A percentile compares a stretch with the other conserved stretches of the same genome.
These are phyloP conservation scores for Colletotrichum agaves DNA, from an alignment of 2,329 filamentous ascomycete species.

Conservation along the genomic window DNA sequence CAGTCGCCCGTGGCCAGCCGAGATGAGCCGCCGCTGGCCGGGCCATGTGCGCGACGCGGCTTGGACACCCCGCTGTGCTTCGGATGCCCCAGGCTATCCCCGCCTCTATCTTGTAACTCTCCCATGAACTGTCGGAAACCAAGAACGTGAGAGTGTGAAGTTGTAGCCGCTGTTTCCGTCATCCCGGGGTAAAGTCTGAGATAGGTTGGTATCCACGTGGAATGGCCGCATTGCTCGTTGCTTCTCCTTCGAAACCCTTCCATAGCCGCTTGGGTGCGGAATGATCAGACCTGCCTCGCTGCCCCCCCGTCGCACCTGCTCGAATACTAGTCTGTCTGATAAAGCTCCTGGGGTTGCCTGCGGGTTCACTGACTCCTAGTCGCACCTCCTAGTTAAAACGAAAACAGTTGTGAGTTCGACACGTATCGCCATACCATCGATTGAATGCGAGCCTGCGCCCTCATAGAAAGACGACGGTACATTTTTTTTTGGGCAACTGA, in stretches of 20 bases:
- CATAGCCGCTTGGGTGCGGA: conserved; percentile 36
- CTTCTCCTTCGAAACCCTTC: conserved; percentile 28
- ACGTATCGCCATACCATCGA: background rate
- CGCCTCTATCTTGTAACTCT: conserved; percentile 9
- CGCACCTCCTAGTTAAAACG: background rate
- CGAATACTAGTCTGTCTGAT: conserved; percentile 9
- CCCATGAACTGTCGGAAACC: background rate
- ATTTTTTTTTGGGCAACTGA: background rate
- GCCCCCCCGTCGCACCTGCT: conserved; percentile 3
- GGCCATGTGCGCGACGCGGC: conserved; percentile 30
- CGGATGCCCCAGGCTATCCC: conserved; percentile 34
- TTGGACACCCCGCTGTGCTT: conserved; percentile 31
- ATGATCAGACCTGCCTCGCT: conserved; percentile 15
- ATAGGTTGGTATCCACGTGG: background rate
- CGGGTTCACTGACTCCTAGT: background rate
- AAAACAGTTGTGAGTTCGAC: background rate
- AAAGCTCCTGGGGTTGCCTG: background rate
- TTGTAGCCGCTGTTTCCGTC: conserved; percentile 29
- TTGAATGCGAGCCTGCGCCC: background rate
- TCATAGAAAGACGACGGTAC: background rate
- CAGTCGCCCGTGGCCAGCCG: conserved; percentile 45
- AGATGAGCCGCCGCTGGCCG: conserved; percentile 55
- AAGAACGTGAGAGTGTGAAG: background rate
- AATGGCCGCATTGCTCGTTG: conserved; percentile 18
- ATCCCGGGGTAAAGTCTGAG: conserved; percentile 10